Conservation (phyloP, 1,284 basidiomycete species). For the Fomitopsis palustris region DNA sequence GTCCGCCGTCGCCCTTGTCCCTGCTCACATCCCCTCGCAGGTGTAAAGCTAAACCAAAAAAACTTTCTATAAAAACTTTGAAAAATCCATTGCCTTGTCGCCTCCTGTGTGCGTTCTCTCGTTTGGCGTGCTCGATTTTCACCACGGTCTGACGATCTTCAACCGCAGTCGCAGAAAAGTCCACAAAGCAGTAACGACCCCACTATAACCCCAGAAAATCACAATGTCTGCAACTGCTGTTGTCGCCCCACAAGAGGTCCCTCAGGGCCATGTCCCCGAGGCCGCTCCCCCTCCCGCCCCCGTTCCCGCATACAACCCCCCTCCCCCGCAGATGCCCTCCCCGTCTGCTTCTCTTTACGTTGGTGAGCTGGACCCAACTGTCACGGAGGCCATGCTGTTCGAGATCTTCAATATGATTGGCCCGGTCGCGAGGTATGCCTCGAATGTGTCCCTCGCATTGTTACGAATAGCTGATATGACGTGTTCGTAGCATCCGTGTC, state of each 20-base stretch:
- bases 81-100: conserved; percentile 71
- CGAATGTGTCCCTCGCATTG: conserved; percentile 9
- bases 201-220: conserved; percentile 41
- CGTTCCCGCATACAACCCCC: conserved; percentile 57
- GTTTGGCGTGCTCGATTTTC: conserved; percentile 17
- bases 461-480: not conserved
- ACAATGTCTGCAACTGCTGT: conserved; percentile 57
- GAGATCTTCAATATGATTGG: conserved; percentile 99
- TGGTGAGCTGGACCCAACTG: conserved; percentile 96
- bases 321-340: conserved; percentile 56
- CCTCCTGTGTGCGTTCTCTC: conserved; percentile 55
- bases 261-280: conserved; percentile 33
- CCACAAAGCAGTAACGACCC: conserved; percentile 86
- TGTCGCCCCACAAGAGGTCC: conserved; percentile 29
- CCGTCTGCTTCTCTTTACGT: conserved; percentile 96
- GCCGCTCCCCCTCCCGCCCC: conserved; percentile 30
- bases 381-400: conserved; percentile 99
- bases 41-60: conserved; percentile 46
- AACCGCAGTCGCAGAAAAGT: conserved; percentile 63
- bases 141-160: conserved; percentile 17
- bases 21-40: conserved; percentile 12
- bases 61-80: conserved; percentile 35
- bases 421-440: conserved; percentile 85
- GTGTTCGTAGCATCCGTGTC: conserved; percentile 84
- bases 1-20: conserved; percentile 10